phyloP scores from a whole-genome alignment of 208 protist genomes.

The Polymyxa betae region DNA sequence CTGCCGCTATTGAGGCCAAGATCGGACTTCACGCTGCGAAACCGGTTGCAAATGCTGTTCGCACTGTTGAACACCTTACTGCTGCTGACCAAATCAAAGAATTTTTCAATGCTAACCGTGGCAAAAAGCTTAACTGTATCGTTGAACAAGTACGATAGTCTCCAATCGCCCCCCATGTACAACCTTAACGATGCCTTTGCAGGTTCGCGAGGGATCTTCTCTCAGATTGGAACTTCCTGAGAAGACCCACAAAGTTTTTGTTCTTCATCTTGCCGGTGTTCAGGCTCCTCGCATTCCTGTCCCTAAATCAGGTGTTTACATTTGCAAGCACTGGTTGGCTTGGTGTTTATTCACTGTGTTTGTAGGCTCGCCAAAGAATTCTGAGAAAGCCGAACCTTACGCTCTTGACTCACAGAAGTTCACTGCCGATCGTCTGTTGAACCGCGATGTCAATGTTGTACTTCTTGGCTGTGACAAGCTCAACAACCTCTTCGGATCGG shows the following conservation, averaged over 20 bases:
- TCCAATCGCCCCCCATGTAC: background rate
- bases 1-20: background rate
- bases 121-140: background rate
- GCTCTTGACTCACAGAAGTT: constrained; percentile 13
- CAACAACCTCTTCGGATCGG: constrained; percentile 19
- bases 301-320: background rate
- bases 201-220: constrained; percentile 34
- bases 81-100: background rate
- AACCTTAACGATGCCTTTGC: background rate
- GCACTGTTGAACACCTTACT: background rate
- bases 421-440: constrained; percentile 24
- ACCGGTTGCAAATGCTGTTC: background rate
- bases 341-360: too few species aligned
- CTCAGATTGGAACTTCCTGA: background rate
- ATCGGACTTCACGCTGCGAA: background rate
- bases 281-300: constrained; percentile 12
- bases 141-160: constrained; percentile 19
- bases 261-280: constrained; percentile 2
- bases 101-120: constrained; percentile 45
- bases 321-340: too few species aligned
- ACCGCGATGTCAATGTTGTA: constrained; percentile 18
- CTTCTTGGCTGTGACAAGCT: constrained; percentile 26
- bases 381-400: background rate
- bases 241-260: background rate
- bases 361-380: background rate